A percentile compares a stretch with the other conserved stretches of the same genome.
phyloP scores from a whole-genome alignment of 495 filamentous ascomycete species.

The Hyaloscypha hepaticicola region DNA sequence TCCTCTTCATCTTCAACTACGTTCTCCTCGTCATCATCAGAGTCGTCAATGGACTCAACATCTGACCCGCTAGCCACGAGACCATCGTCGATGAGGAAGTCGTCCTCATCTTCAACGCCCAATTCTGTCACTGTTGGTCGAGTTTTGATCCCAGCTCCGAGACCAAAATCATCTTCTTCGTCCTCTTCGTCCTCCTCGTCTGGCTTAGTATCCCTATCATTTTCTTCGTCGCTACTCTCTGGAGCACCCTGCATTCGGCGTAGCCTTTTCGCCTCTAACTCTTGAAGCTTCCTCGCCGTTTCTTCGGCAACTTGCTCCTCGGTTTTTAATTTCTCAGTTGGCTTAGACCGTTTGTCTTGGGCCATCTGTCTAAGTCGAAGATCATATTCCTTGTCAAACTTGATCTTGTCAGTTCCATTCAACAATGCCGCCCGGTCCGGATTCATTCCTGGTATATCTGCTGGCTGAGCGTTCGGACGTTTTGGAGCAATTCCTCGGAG shows the following conservation, averaged over 20 bases:
- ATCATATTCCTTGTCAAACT: slow-evolving; percentile 82
- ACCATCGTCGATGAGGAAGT: slow-evolving; percentile 87
- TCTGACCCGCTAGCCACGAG: slow-evolving; percentile 70
- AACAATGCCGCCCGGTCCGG: slow-evolving; percentile 58
- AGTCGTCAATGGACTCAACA: slow-evolving; percentile 40
- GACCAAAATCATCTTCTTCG: slow-evolving; percentile 51
- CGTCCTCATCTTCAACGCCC: slow-evolving; percentile 84
- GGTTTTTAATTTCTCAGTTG: slow-evolving; percentile 85
- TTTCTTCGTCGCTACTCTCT: slow-evolving; percentile 45
- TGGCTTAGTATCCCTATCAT: slow-evolving; percentile 43
- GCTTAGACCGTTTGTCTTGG: slow-evolving; percentile 76
- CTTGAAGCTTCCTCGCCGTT: slow-evolving; percentile 69
- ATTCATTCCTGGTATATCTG: slow-evolving; percentile 35
- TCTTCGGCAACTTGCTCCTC: slow-evolving; percentile 81
- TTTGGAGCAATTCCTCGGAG: slow-evolving; percentile 51
- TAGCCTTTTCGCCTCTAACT: slow-evolving; percentile 73
- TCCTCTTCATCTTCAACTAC: slow-evolving; percentile 62
- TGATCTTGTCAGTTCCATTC: slow-evolving; percentile 58
- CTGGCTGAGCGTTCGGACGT: slow-evolving; percentile 38
- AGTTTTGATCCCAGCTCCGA: slow-evolving; percentile 54
- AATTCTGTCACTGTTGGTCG: slow-evolving; percentile 42
- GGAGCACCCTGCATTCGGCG: slow-evolving; percentile 72
- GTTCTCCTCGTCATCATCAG: slow-evolving; percentile 48
- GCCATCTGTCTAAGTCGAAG: slow-evolving; percentile 74
- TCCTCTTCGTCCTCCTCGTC: slow-evolving; percentile 36